These are phyloP conservation scores for Suhomyces kilbournensis DNA, from an alignment of 805 yeast species.

Conservation along the genomic window DNA sequence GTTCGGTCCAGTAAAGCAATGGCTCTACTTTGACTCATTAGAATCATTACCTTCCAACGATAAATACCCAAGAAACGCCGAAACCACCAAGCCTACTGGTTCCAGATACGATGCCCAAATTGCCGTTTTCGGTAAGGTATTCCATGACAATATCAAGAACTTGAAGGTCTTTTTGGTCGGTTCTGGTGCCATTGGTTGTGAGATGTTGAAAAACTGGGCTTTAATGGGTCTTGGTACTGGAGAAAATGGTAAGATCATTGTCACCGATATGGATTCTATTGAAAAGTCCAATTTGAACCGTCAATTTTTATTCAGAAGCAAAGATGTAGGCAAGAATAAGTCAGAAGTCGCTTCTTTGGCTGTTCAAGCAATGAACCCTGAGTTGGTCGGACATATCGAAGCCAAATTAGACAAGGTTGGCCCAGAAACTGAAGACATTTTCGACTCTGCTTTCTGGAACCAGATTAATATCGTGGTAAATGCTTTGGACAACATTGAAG, in stretches of 20 bases:
- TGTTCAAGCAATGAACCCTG: slow-evolving; percentile 82
- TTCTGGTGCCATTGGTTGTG: slow-evolving; percentile 98
- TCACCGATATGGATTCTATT: slow-evolving; percentile 93
- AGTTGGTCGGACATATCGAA: slow-evolving; percentile 70
- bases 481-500: slow-evolving; percentile 96
- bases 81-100: slow-evolving; percentile 69
- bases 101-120: slow-evolving; percentile 93
- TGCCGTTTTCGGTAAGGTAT: slow-evolving; percentile 85
- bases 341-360: slow-evolving; percentile 89
- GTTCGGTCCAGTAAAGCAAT: slow-evolving; percentile 90
- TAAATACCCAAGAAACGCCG: slow-evolving; percentile 60
- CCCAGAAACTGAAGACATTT: slow-evolving; percentile 83
- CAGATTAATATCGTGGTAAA: slow-evolving; percentile 85
- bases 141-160: slow-evolving; percentile 71
- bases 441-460: slow-evolving; percentile 83
- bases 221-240: slow-evolving; percentile 94
- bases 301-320: slow-evolving; percentile 91
- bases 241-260: slow-evolving; percentile 74
- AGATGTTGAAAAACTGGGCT: slow-evolving; percentile 98
- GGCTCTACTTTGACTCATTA: slow-evolving; percentile 88
- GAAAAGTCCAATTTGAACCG: slow-evolving; percentile 95
- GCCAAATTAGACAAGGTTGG: slow-evolving; percentile 87
- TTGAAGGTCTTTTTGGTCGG: slow-evolving; percentile 89
- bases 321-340: slow-evolving; percentile 89
- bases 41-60: slow-evolving; percentile 77